Conservation (phyloP, 2,329 filamentous ascomycete species). For the Hypoxylon sp. region DNA sequence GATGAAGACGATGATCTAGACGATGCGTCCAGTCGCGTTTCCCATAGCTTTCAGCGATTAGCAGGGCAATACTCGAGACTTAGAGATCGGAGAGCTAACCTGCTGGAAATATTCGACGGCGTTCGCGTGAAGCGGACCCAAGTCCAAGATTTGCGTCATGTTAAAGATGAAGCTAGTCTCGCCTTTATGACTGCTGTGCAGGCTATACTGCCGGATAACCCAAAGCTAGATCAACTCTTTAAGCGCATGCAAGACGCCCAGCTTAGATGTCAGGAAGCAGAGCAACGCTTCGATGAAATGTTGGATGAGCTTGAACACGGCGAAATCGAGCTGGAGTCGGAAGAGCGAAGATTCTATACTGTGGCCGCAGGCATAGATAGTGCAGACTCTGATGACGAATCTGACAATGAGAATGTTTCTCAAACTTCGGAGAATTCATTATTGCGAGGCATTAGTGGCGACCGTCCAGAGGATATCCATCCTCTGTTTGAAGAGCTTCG, state of each 20-base stretch:
- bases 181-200: conserved; percentile 51
- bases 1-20: conserved; percentile 25
- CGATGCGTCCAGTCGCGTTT: conserved; percentile 21
- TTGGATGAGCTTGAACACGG: conserved; percentile 50
- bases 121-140: conserved; percentile 44
- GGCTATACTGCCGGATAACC: conserved; percentile 42
- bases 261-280: conserved; percentile 46
- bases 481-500: conserved; percentile 64
- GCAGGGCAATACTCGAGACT: conserved; percentile 44
- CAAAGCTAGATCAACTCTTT: conserved; percentile 47
- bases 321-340: conserved; percentile 45
- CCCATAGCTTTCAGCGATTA: conserved; percentile 39
- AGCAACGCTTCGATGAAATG: conserved; percentile 50
- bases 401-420: conserved; percentile 38
- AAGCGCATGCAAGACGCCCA: conserved; percentile 46
- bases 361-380: conserved; percentile 42
- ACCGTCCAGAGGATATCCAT: conserved; percentile 60
- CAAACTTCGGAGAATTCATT: conserved; percentile 43
- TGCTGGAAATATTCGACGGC: conserved; percentile 43
- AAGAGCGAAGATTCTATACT: conserved; percentile 50
- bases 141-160: conserved; percentile 46
- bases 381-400: conserved; percentile 28
- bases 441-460: conserved; percentile 53
- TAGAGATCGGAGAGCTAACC: conserved; percentile 38
- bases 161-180: conserved; percentile 47